A percentile compares a stretch with the other conserved stretches of the same genome.
phyloP scores from a whole-genome alignment of 2,329 filamentous ascomycete genomes.

The Endoconidiophora polonica region DNA sequence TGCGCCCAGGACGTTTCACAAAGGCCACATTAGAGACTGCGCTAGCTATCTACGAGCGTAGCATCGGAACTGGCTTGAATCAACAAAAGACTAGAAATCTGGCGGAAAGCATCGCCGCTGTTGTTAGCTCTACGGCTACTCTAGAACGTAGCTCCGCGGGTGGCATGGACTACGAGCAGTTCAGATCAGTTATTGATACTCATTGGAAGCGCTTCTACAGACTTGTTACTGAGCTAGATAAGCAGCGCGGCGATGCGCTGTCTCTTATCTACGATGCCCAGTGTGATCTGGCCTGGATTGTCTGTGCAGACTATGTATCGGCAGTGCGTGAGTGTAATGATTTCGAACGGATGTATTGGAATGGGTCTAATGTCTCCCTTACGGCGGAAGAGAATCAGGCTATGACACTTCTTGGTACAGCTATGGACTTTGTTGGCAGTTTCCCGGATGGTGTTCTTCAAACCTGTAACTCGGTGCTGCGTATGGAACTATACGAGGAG shows the following conservation, averaged over 20 bases:
- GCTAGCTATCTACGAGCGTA: constrained; percentile 63
- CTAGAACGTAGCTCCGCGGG: constrained; percentile 45
- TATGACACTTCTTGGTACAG: constrained; percentile 50
- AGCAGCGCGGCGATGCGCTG: constrained; percentile 66
- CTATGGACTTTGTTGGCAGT: constrained; percentile 49
- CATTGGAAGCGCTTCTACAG: constrained; percentile 89
- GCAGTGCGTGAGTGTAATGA: constrained; percentile 64
- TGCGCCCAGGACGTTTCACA: constrained; percentile 71
- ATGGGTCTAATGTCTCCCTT: constrained; percentile 24
- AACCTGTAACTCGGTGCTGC: constrained; percentile 48
- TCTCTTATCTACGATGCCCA: constrained; percentile 58
- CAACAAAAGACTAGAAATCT: constrained; percentile 38
- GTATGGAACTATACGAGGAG: constrained; percentile 59
- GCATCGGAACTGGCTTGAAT: constrained; percentile 26
- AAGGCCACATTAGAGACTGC: constrained; percentile 68
- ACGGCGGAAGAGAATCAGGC: constrained; percentile 36
- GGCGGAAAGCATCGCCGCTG: constrained; percentile 58
- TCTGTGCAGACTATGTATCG: constrained; percentile 67
- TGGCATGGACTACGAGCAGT: constrained; percentile 58
- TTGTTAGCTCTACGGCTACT: constrained; percentile 52
- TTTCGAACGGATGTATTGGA: constrained; percentile 50
- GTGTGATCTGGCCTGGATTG: constrained; percentile 61
- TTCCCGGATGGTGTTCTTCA: constrained; percentile 55
- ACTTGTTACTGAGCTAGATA: constrained; percentile 71
- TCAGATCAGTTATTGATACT: constrained; percentile 54